Evolutionary conservation across 148 eudicot genomes (phyloP), one percentile per base, ranked within the genome.

Genomic region (Persicaria maculosa): DNA sequence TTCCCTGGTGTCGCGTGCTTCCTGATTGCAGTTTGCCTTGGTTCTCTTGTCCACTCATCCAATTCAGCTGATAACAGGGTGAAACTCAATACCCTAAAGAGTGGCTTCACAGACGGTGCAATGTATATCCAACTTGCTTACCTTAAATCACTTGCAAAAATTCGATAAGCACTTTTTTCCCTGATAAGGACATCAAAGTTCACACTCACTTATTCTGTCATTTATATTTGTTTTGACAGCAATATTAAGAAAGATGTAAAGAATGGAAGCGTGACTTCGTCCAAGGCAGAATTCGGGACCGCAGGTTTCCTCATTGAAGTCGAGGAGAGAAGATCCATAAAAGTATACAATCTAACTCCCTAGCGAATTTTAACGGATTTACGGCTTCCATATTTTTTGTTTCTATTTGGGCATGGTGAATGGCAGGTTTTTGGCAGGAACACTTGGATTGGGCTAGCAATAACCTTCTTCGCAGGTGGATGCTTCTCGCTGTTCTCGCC

Each of bases 1-100:
- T 92, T 92, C 81, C 76, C 97, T 68, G 97, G 96, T 14, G 97
- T 88, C 65, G 91, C 81, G 16, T 92, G 93, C 75, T 92, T 92
- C 77, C 74, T 92, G 81, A 67, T 88, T 68, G 97, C 93, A 19
- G 96, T 86, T 55, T 84, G n/a, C n/a, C 76, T 90, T 14, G 97
- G 90, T 43, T 85, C 93, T 22, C 80, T 81, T 62, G 88, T 93
- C 61, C 96, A 93, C 73, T 74, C 88, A 72, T 88, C 89, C 52
- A 88, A 88, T 76, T 82, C 80, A 1, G 80, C 81, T 54, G 97
- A 93, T 81, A 87, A 88, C 73, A 73, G 80, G 81, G 83, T 74
- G 44, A 88, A 90, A 80, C 93, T 91, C 44, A 40, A 46, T 25
- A n/a, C n/a, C n/a, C n/a, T n/a, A n/a, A n/a, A n/a, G n/a, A n/a